Base-by-base conservation (phyloP, 441 rosid species). In the Mallotus japonicus region DNA sequence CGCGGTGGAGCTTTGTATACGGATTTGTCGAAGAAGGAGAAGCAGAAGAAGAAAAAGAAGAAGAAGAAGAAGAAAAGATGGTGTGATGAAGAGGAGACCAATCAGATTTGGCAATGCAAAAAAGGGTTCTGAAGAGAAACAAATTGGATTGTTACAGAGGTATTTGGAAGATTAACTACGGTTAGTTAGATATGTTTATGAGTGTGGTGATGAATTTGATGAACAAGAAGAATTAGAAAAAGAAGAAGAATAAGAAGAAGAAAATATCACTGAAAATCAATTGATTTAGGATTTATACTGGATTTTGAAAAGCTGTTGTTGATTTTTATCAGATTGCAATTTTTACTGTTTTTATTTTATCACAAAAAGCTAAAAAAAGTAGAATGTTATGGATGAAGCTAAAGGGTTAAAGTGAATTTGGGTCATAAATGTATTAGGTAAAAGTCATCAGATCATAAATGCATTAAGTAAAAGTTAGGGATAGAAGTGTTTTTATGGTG, bases 141-240 rank as follows among this genome's bases (percentile, higher is more conserved):
- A 76, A 73, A 79, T 79, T 40, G 83, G 85, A 65, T 71, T 90
- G 76, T 80, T 88, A 61, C 85, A 85, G 56, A 82, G 92, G 78
- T 90, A 88, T 81, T 78, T 88, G 73, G 92, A 88, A 72, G 91
- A 90, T 86, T 90, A 87, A 77, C 61, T 87, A 74, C 62, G 74
- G 51, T 82, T 89, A 15, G 90, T 86, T 46, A 83, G 80, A 80
- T 83, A 86, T 32, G 76, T 83, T 42, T 85, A 78, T 66, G 87
- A 83, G 46, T 86, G 90, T 55, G 84, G 85, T 14, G 85, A 78
- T 72, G 81, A 80, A n/a, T 54, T 73, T 66, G 79, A 77, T 73
- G 46, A 66, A 57, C 37, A 56, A 1, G 40, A 40, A 11, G 79
- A 54, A n/a, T n/a, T n/a, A n/a, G n/a, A n/a, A n/a, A n/a, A n/a